Evolutionary conservation across 805 yeast genomes (phyloP), one percentile per base, ranked within the genome.

Genomic region (Hanseniaspora thailandica): DNA sequence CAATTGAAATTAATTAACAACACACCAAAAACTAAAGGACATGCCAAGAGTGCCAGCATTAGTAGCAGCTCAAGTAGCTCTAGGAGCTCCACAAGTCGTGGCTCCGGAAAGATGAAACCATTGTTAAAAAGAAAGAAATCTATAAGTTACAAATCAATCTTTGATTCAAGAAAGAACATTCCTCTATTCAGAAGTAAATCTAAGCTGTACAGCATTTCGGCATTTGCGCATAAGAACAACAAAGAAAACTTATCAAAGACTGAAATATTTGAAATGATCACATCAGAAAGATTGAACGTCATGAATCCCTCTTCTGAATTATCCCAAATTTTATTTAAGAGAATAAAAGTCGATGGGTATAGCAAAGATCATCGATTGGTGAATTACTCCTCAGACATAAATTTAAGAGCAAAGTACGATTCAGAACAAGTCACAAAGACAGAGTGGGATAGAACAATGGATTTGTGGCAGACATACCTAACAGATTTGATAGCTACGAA

Each of bases 101-200:
- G 12, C 13, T 9, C 23, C 13, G 10, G 13, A 19, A 31, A 33
- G 19, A 33, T 15, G 13, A 3, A 4, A 4, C 6, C 2, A 12
- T 17, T 36, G 3, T 4, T 49, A 13, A 49, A 49, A 19, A 50
- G 44, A 20, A 50, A 41, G 19, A 26, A 34, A 50, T 43, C 54
- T 5, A 39, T 50, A 15, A 43, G 44, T 7, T 50, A 31, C 28
- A 50, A 50, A 28, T 20, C 41, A 9, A 15, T 34, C 5, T 3
- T 19, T 2, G 33, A 22, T 9, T 8, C 30, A 12, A 17, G 23
- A 17, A 26, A 28, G 30, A 50, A 50, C 36, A 26, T 50, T 4
- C 54, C 54, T 6, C 20, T 50, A 19, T 50, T 50, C 30, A 41
- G 28, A n/a, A 43, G 25, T 17, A 50, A 35, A 43, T 43, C 41